Evolutionary conservation across 129 eudicot genomes (phyloP).

Genomic region (Pseudognaphalium luteoalbum): DNA sequence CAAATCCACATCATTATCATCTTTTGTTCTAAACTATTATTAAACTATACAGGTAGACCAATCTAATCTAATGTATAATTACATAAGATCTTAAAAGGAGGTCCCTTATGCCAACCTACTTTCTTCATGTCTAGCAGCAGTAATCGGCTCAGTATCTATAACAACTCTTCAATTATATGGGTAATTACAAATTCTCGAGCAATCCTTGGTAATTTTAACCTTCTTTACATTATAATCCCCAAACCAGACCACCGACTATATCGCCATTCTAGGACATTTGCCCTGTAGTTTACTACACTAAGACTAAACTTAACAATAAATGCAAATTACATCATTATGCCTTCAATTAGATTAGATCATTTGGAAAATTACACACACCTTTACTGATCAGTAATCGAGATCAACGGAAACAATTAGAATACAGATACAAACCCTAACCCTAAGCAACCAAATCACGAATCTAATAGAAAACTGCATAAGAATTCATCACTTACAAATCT

Average conservation of each 20-base stretch:
- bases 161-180: not conserved
- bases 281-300: not conserved
- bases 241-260: not conserved
- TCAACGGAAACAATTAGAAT: not conserved
- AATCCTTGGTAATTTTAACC: not conserved
- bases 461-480: not conserved
- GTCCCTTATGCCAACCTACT: not conserved
- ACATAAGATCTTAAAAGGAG: not conserved
- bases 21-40: not conserved
- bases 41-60: not conserved
- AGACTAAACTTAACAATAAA: not conserved
- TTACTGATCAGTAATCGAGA: not conserved
- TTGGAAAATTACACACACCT: constrained; percentile 2
- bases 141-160: not conserved
- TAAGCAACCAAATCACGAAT: constrained; percentile 10
- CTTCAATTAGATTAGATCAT: not conserved
- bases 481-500: not conserved
- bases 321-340: not conserved
- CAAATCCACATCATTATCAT: not conserved
- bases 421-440: constrained; percentile 7
- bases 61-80: too few relatives aligned
- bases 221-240: too few relatives aligned
- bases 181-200: too few relatives aligned
- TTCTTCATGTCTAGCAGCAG: not conserved
- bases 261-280: too few relatives aligned